Base-by-base conservation (phyloP, 148 eudicot species). In the Euryodendron excelsum region DNA sequence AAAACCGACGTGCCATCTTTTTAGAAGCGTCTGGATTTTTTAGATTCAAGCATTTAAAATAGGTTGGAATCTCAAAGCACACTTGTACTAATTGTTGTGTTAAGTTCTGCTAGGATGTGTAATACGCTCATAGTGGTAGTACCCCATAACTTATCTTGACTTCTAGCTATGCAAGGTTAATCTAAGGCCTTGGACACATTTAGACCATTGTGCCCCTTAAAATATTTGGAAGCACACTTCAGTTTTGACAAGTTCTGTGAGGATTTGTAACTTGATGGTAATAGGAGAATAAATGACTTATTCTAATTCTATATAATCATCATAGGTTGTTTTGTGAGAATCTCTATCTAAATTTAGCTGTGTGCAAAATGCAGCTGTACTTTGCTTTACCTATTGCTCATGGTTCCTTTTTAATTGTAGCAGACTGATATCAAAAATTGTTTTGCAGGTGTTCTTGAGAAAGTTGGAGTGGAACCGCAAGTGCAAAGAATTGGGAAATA, bases 401-500 rank as follows among this genome's bases (percentile, higher is more conserved):
- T 66, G 59, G 73, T 78, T 66, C 31, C 31, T 59, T 75, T 73
- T 68, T 81, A 50, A 80, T 71, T 70, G 69, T 73, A 56, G 56
- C 28, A 8, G 37, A 45, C 53, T 74, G 61, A 75, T 66, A 69
- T 62, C 25, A 53, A 67, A 66, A 48, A 73, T 69, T 88, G 70
- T 81, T 80, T 77, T 87, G 83, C 85, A 95, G 99, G 99, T 80
- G 88, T 93, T 72, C 88, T 95, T 71, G 97, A 95, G 87, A 93
- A 95, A 79, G 88, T 86, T 56, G 97, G 99, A 76, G 78, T 93
- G 80, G 93, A 93, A 83, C 96, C 99, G 41, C 99, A 95, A 86
- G 93, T 95, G 76, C 87, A 91, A 83, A 88, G 99, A 83, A 93
- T 95, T 84, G 99, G 99, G 62, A 95, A 95, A 84, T 95, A 91